Evolutionary conservation across 2,329 filamentous ascomycete genomes (phyloP), one percentile per base, ranked within the genome.

Genomic region (Emydomyces testavorans): DNA sequence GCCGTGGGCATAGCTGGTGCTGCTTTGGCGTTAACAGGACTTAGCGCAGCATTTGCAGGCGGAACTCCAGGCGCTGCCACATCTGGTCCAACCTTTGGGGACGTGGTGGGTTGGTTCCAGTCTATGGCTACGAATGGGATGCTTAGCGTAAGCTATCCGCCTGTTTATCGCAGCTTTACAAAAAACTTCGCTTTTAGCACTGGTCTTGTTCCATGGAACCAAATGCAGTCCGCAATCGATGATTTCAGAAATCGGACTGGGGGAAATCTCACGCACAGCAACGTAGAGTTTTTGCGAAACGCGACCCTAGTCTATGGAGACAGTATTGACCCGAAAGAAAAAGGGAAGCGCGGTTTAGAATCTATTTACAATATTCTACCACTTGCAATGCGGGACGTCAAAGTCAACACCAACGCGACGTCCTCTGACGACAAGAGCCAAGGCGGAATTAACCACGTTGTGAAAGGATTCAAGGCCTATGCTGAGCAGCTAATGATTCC

Each of bases 41-140:
- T 84, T 5, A 82, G 83, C 21, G 84, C 88, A 24, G 66, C 82
- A 15, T 77, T 77, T 42, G 73, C 78, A 31, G 77, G 74, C 6
- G 65, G 80, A 15, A 73, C 75, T 16, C 69, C 75, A 8, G 83
- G 81, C 11, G 72, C 74, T 10, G 73, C 79, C 1, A 75, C 82
- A 8, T 72, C 82, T 34, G 92, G 86, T 57, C 92, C 92, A 21
- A 85, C 82, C 46, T 95, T 96, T 62, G 75, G 75, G 37, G 86
- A 95, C 60, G 80, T 93, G 40, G 76, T 94, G 56, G 80, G 82
- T 52, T 93, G 85, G 78, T 94, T 96, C 65, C 89, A 96, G 67
- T 82, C 83, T 42, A 84, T 96, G 74, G 88, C 92, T 23, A 83
- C 92, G 72, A 95, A 92, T 65, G 89, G 92, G 55, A 96, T 96